Evolutionary conservation across 2,329 filamentous ascomycete genomes (phyloP).

Genomic region (Trichoderma atroviride): DNA sequence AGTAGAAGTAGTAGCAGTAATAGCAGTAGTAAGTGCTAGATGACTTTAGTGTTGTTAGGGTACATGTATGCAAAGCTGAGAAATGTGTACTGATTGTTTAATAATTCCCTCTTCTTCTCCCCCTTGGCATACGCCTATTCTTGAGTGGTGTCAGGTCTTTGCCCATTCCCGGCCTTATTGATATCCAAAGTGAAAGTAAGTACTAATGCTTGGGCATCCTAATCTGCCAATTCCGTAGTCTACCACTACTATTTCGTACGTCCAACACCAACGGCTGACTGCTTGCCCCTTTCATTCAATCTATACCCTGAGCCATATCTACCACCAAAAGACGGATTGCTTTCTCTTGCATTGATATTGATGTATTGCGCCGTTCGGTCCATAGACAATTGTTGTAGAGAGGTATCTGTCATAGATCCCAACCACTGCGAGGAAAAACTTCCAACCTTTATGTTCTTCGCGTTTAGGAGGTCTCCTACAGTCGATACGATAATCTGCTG

Average conservation of each 20-base stretch:
- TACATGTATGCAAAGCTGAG: no score
- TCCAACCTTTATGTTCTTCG: slow-evolving; percentile 16
- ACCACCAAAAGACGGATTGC: not conserved
- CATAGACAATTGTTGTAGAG: not conserved
- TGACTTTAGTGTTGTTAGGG: no score
- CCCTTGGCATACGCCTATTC: no score
- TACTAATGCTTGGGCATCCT: not conserved
- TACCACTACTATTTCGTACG: not conserved
- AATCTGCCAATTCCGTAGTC: not conserved
- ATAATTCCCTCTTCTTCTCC: no score
- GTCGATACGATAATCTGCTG: slow-evolving; percentile 31
- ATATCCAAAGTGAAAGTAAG: not conserved
- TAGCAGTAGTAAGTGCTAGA: no score
- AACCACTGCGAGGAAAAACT: slow-evolving; percentile 23
- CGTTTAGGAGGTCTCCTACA: slow-evolving; percentile 29
- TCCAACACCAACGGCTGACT: not conserved
- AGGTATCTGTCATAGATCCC: slow-evolving; percentile 21
- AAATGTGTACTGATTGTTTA: no score
- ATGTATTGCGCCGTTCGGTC: not conserved
- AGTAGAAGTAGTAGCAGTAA: no score
- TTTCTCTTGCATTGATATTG: not conserved
- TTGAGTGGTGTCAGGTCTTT: no score
- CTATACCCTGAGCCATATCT: not conserved
- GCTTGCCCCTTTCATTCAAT: not conserved
- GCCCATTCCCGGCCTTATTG: not conserved